Evolutionary conservation across 169 alveolate genomes (phyloP).

Genomic region (Cryptosporidium sp.): DNA sequence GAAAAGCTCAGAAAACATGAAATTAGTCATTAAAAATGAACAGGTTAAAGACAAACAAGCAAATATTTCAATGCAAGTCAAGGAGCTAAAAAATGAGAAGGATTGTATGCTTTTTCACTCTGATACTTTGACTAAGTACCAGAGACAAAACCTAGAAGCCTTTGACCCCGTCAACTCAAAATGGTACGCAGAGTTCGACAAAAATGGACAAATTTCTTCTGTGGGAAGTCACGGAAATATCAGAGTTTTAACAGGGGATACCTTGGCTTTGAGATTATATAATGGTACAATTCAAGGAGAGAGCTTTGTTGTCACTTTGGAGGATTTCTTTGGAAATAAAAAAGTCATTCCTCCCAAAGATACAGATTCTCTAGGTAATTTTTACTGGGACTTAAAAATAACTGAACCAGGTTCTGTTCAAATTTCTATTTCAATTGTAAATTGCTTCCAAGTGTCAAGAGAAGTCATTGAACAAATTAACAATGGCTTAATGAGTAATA

Average conservation of each 20-base stretch:
- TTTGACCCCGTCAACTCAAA: slow-evolving; percentile 35
- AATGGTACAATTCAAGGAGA: slow-evolving; percentile 54
- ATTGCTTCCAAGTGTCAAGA: background rate
- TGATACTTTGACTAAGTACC: background rate
- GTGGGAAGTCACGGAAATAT: slow-evolving; percentile 56
- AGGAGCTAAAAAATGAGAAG: background rate
- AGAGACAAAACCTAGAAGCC: background rate
- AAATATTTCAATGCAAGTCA: background rate
- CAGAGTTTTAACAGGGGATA: slow-evolving; percentile 34
- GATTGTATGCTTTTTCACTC: slow-evolving; percentile 14
- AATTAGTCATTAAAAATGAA: background rate
- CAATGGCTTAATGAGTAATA: background rate
- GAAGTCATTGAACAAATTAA: background rate
- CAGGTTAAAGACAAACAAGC: background rate
- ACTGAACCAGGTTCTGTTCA: slow-evolving; percentile 41
- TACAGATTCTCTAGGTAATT: slow-evolving; percentile 43
- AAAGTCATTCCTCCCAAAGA: background rate
- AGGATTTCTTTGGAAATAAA: slow-evolving; percentile 28
- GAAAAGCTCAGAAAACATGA: background rate
- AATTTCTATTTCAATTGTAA: background rate
- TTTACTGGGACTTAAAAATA: slow-evolving; percentile 30
- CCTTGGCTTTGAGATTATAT: slow-evolving; percentile 10
- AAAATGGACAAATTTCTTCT: slow-evolving; percentile 7
- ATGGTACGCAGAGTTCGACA: slow-evolving; percentile 59
- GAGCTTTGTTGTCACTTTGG: background rate